Evolutionary conservation across 2,329 filamentous ascomycete genomes (phyloP), one percentile per base, ranked within the genome.

Genomic region (Pseudocercospora pini-densiflorae): DNA sequence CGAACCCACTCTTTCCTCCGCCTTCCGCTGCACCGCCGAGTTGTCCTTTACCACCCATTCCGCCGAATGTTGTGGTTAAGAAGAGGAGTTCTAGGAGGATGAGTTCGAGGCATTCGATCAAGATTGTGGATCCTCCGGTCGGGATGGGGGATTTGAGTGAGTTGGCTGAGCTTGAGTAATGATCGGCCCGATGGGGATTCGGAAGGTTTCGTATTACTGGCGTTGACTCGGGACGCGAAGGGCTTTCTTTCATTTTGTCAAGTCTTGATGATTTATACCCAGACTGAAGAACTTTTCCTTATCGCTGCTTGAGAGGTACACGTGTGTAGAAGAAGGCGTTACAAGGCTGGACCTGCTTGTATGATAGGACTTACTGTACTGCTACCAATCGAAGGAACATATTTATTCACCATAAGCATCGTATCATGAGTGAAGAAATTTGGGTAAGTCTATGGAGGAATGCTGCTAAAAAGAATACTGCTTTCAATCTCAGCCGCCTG

Each of bases 91-190:
- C 60, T 3, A 53, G 64, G 16, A 60, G 60, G n/a, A 61, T 62
- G 49, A 66, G 60, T 49, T 63, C 60, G 27, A 54, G 60, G 24
- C 64, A 66, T 27, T 66, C 64, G 24, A 66, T 66, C 21, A 58
- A 61, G 31, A 60, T 61, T 6, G 55, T 66, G n/a, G 64, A 66
- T 33, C 33, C 64, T 9, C 31, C 55, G 5, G 10, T 14, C 12
- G 23, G 31, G 1, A 24, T 40, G 55, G 19, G 14, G 5, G 31
- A 58, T 19, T 36, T 58, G 55, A 58, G n/a, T 58, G 55, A 58
- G 21, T 19, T 58, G 31, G 23, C 55, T 4, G 55, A 58, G 16
- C 24, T 43, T n/a, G 55, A 58, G 16, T 58, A 19, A 24, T 19
- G 24, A 12, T 5, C 1, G 23, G 16, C 4, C 10, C 47, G 24